Percentiles rank a stretch among this genome's conserved stretches.
phyloP scores from a whole-genome alignment of 768 basidiomycete genomes.

The Suillus alpinus region DNA sequence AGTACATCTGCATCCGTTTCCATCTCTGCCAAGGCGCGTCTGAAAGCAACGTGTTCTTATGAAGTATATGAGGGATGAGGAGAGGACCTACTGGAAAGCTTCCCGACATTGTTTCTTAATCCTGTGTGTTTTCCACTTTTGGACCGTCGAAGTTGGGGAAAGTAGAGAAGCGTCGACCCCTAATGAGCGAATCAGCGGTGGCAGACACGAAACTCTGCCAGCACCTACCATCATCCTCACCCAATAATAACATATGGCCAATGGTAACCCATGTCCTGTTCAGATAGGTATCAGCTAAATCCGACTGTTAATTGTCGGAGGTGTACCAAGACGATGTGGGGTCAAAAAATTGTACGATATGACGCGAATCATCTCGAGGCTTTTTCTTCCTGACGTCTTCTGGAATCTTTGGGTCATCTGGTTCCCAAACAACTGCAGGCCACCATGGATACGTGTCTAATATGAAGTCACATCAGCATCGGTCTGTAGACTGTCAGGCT shows the following conservation, averaged over 20 bases:
- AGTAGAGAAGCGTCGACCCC: conserved; percentile 67
- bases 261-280: conserved; percentile 61
- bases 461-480: conserved; percentile 7
- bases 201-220: not conserved
- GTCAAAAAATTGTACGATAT: conserved; percentile 83
- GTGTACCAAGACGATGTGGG: conserved; percentile 59
- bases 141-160: conserved; percentile 44
- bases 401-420: conserved; percentile 59
- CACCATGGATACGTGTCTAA: conserved; percentile 84
- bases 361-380: conserved; percentile 39
- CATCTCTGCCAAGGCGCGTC: conserved; percentile 47
- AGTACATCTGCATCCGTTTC: conserved; percentile 33
- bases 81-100: conserved; percentile 55
- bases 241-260: conserved; percentile 60
- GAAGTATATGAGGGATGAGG: not conserved
- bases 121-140: conserved; percentile 57
- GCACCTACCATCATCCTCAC: conserved; percentile 65
- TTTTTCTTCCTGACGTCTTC: conserved; percentile 27
- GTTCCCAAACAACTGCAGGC: conserved; percentile 76
- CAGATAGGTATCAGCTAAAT: conserved; percentile 4
- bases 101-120: conserved; percentile 55
- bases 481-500: not conserved
- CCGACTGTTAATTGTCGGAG: not conserved
- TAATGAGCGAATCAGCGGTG: conserved; percentile 25
- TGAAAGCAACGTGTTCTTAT: conserved; percentile 14